Percentiles rank a stretch among this genome's conserved stretches.
These are phyloP conservation scores for Haplographium delicatum DNA, from an alignment of 495 filamentous ascomycete genomes.

Conservation along the genomic window DNA sequence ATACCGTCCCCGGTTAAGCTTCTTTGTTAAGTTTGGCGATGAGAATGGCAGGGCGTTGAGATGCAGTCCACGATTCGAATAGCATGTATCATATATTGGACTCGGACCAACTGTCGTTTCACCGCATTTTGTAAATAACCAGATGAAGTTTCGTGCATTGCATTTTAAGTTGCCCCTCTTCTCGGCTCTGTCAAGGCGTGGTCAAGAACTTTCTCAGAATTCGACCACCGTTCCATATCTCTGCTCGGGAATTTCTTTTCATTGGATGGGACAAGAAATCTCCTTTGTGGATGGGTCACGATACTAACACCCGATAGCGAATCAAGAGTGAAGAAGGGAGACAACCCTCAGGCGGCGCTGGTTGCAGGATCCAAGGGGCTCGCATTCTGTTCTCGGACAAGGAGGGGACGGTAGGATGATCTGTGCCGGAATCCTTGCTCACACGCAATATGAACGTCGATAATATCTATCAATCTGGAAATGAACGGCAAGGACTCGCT, in stretches of 20 bases:
- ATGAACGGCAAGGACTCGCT: not conserved
- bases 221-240: too few species aligned
- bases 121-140: slow-evolving; percentile 19
- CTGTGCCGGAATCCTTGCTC: slow-evolving; percentile 12
- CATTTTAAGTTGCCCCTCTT: not conserved
- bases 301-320: not conserved
- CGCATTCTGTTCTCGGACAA: slow-evolving; percentile 1
- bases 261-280: not conserved
- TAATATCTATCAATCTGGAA: not conserved
- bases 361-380: slow-evolving; percentile 14
- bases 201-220: too few species aligned
- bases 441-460: not conserved
- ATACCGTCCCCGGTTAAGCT: slow-evolving; percentile 48
- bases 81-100: slow-evolving; percentile 1
- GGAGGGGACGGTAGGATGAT: slow-evolving; percentile 15
- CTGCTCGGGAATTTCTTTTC: not conserved
- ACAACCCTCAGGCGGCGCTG: not conserved
- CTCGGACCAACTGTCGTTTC: slow-evolving; percentile 8
- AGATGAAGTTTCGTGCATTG: slow-evolving; percentile 16
- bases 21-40: not conserved
- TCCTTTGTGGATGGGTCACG: slow-evolving; percentile 6
- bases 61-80: slow-evolving; percentile 1
- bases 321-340: too few species aligned
- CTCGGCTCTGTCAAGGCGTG: slow-evolving; percentile 1
- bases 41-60: not conserved